phyloP scores from a whole-genome alignment of 371 early-diverging fungal species.

The Mortierella sp. region DNA sequence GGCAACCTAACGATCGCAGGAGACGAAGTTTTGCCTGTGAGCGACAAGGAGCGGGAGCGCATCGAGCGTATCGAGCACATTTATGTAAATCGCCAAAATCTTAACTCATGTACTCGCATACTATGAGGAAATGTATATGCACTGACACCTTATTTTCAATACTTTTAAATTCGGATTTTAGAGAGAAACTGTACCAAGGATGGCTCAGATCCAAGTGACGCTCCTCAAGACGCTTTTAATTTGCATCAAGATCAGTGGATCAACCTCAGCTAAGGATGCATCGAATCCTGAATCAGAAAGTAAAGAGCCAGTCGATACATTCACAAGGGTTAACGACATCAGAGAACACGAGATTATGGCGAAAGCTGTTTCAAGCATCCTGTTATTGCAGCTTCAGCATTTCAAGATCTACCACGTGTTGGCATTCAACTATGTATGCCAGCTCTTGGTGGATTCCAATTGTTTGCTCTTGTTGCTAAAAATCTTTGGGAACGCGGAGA shows the following conservation, averaged over 20 bases:
- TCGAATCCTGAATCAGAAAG: slow-evolving; percentile 28
- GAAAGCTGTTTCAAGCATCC: slow-evolving; percentile 78
- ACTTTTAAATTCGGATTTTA: neutral
- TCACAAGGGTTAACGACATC: slow-evolving; percentile 46
- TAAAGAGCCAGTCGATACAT: slow-evolving; percentile 46
- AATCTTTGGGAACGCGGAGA: slow-evolving; percentile 83
- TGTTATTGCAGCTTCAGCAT: slow-evolving; percentile 76
- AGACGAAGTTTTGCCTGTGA: slow-evolving; percentile 23
- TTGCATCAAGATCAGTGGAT: slow-evolving; percentile 52
- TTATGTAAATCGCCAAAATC: slow-evolving; percentile 28
- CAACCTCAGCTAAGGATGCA: slow-evolving; percentile 38
- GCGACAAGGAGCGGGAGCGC: slow-evolving; percentile 42
- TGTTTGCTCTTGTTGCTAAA: slow-evolving; percentile 85
- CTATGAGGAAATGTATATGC: neutral
- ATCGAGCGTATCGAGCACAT: slow-evolving; percentile 52
- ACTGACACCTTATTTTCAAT: neutral
- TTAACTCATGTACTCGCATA: too few species aligned
- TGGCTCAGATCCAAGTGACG: slow-evolving; percentile 55
- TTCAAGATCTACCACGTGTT: slow-evolving; percentile 79
- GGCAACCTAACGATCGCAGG: neutral
- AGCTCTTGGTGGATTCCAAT: slow-evolving; percentile 85
- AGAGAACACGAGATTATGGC: slow-evolving; percentile 76
- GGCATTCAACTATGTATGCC: slow-evolving; percentile 84
- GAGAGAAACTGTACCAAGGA: slow-evolving; percentile 50
- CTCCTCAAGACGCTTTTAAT: slow-evolving; percentile 51